Base-by-base conservation (phyloP, 495 filamentous ascomycete species). In the Podospora pseudoanserina region DNA sequence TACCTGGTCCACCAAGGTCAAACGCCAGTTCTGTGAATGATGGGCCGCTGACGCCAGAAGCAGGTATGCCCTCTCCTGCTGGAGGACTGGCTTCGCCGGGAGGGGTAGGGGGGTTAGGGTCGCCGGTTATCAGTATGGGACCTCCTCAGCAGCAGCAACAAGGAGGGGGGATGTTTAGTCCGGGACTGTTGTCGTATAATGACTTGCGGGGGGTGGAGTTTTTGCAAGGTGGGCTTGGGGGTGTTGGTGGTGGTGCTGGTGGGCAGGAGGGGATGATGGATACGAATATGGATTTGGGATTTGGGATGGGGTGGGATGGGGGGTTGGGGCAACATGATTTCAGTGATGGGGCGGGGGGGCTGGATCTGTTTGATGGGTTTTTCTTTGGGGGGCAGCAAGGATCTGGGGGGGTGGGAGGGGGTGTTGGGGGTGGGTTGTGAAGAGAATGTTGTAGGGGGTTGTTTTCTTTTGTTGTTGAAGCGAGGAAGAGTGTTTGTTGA, bases 331-430 rank as follows among this genome's bases (percentile, higher is more conserved):
- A 90, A 73, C 90, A 94, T 78, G 91, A 94, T 76, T 93, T 90
- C 80, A 89, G 86, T 67, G 92, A 94, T 62, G 91, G 90, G 27
- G 83, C 30, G 30, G 30, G 86, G 66, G 90, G 90, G 66, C 86
- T 94, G 71, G 92, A 96, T 84, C 78, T 97, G 32, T 91, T 97
- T 76, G 92, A 96, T 77, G 93, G 92, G 0, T 96, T 94, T 76
- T 97, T 94, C 81, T 97, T 97, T 80, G 93, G 93, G 1, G 82
- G 81, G 11, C 79, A 79, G 70, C 76, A 80, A 67, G 77, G 79
- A 2, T 30, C 58, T 39, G 70, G 67, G 4, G 68, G 59, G 1
- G 65, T 56, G 3, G 69, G 16, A 39, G 60, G 15, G 71, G 64
- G 13, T 26, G 63, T 58, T 63, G 34, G 59, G 26, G 58, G 19